Conservation (phyloP, 1,139 yeast species). For the Hyphopichia buzzinii region DNA sequence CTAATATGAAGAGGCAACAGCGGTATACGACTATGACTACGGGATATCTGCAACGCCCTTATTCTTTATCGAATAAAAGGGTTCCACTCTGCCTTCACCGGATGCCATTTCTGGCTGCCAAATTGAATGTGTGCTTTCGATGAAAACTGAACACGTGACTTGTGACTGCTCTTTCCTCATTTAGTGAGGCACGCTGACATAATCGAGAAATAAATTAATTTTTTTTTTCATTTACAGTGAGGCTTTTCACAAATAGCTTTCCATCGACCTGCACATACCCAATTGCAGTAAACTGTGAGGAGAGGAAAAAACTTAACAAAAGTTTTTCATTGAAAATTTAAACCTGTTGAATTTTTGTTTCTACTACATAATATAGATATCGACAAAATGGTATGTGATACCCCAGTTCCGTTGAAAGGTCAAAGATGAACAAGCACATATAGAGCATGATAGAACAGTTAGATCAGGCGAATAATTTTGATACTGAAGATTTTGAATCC, state of each 20-base stretch:
- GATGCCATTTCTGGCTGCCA: too few relatives aligned
- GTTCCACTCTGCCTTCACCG: too few relatives aligned
- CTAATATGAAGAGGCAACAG: too few relatives aligned
- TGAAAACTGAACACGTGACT: slow-evolving; percentile 2
- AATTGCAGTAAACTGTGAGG: background rate
- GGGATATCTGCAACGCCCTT: too few relatives aligned
- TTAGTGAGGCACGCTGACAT: background rate
- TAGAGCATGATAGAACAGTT: too few relatives aligned
- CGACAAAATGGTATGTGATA: background rate
- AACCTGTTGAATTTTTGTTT: background rate
- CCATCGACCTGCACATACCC: background rate
- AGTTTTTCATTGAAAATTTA: slow-evolving; percentile 3
- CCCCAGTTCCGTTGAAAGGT: too few relatives aligned
- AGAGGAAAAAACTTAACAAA: slow-evolving; percentile 1
- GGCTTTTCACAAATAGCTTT: too few relatives aligned
- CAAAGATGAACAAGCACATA: too few relatives aligned
- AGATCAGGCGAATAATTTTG: too few relatives aligned
- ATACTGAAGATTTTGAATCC: too few relatives aligned
- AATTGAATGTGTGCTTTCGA: background rate
- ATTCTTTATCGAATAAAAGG: too few relatives aligned
- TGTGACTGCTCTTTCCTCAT: slow-evolving; percentile 4
- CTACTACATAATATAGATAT: background rate
- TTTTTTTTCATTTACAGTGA: background rate
- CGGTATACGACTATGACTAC: too few relatives aligned
- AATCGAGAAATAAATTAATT: background rate